Base-by-base conservation (phyloP, 441 rosid species). In the Rhodomyrtus psidioides region DNA sequence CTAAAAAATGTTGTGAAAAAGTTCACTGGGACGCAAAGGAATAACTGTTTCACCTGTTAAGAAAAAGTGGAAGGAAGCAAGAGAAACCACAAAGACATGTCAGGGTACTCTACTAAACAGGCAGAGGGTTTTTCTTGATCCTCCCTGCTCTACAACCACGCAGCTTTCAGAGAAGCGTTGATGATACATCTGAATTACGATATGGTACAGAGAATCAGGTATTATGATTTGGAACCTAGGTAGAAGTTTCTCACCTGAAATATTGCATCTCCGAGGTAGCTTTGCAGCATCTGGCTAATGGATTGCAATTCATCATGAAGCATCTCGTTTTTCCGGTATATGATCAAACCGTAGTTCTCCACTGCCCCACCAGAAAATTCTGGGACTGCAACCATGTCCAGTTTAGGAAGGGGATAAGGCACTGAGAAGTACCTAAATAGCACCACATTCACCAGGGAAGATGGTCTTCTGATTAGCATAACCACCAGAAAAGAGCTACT, bases 271-370 rank as follows among this genome's bases (percentile, higher is more conserved):
- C 93, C 92, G 30, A 90, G 90, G 65, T 90, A 90, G 76, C 85
- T 84, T 89, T 90, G 89, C 88, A 91, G 51, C 92, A 90, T 90
- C 53, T 85, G 81, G 81, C 90, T 90, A 12, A 91, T 81, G 55
- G 93, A 88, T n/a, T 30, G 87, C 60, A 83, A 60, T n/a, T 89
- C 89, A 8, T 88, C 86, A 12, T 88, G 57, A 57, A 90, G 88
- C 81, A 91, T n/a, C 3, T 84, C 88, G 23, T 82, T 88, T 82
- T 89, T 89, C 6, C 91, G 90, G 81, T 86, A 90, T 27, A 88
- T 86, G 42, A 90, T 85, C 85, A 91, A 84, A 24, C 93, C 93
- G 70, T 85, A 88, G 59, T 90, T 91, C 86, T 91, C 93, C 93
- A 91, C 90, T 14, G 93, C 93, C 56, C 91, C 93, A 26, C 55